Base-by-base conservation (phyloP, 768 basidiomycete genomes). In the Pisolithus sp. region DNA sequence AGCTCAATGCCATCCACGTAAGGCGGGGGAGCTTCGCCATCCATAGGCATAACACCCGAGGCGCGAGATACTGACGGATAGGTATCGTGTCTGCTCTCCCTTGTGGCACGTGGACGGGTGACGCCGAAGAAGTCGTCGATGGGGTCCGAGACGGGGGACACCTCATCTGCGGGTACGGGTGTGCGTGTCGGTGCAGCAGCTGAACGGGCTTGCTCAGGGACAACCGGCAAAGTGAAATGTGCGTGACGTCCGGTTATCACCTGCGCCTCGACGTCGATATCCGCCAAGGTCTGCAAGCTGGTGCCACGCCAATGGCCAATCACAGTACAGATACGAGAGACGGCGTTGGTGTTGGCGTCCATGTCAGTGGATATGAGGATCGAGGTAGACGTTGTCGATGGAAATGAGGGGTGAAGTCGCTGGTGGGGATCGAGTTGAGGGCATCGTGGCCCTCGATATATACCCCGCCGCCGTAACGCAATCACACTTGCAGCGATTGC, bases 71-170 rank as follows among this genome's bases (percentile, higher is more conserved):
- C 30, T 12, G 41, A 15, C 10, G 43, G 6, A 13, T 52, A 53
- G n/a, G 58, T 54, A 53, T 71, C 69, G 54, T 71, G 70, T 9
- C 62, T 62, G 55, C 65, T 68, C 50, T 65, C 68, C 28, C 45
- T 64, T 5, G 66, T 70, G 6, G 54, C 57, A 47, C 60, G 52
- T 20, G 51, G 46, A 48, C 34, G 54, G 2, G 60, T 56, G 50
- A 59, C 58, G 7, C 69, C 67, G 49, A 68, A 67, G 56, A 69
- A 62, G 43, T 60, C 62, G 45, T 68, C 57, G 49, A 65, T 51
- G 20, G 56, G 53, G 40, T 58, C 45, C 12, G 49, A 44, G 17
- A 38, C 38, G n/a, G 23, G 38, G 37, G n/a, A 15, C 18, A 18
- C 7, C 23, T 43, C 42, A 13, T 41, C 18, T 21, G 40, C 37